Conservation (phyloP, 2,329 filamentous ascomycete species). For the Alternaria conjuncta region DNA sequence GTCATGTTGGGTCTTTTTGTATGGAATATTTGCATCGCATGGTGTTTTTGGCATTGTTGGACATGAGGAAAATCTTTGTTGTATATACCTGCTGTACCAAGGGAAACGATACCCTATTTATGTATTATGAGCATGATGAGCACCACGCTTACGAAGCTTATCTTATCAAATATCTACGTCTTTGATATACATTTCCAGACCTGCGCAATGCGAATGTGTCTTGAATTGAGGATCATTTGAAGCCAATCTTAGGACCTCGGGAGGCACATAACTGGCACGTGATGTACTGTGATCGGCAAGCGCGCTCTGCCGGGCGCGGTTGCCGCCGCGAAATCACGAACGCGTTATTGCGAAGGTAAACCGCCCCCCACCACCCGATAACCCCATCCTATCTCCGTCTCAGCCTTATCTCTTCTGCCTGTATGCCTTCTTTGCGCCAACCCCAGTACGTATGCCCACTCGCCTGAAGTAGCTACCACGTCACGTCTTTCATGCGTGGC, state of each 20-base stretch:
- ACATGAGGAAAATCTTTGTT: background rate
- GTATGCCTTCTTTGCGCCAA: background rate
- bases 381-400: background rate
- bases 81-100: background rate
- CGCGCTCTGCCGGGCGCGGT: background rate
- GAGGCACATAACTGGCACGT: background rate
- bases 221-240: accelerated
- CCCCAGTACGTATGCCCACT: background rate
- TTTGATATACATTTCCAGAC: accelerated
- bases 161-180: background rate
- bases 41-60: slow-evolving; percentile 1
- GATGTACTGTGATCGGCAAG: background rate
- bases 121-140: background rate
- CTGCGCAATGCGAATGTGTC: background rate
- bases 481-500: background rate
- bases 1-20: background rate
- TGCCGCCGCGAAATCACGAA: background rate
- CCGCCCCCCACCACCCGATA: background rate
- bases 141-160: background rate
- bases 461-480: background rate
- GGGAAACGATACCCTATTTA: slow-evolving; percentile 4
- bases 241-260: background rate
- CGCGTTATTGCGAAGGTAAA: background rate
- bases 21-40: background rate
- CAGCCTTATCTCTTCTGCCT: background rate